Percentiles rank a stretch among this genome's conserved stretches.
Conservation (phyloP, 192 early-diverging fungal genomes). For the Kappamyces sp. region DNA sequence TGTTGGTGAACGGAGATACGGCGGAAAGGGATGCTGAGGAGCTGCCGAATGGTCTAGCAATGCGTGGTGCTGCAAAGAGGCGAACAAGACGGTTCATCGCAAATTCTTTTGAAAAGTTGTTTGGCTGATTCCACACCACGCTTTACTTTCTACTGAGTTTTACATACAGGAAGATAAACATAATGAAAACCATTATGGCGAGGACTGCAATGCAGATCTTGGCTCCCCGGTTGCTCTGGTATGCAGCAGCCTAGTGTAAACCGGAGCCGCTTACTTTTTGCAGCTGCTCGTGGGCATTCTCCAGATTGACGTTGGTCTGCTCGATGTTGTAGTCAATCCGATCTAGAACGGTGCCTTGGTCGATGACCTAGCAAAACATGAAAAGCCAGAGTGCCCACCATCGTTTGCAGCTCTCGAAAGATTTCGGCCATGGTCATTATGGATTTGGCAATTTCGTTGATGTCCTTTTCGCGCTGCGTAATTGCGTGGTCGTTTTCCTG, state of each 20-base stretch:
- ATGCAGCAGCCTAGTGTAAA: constrained; percentile 57
- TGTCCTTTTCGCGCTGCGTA: constrained; percentile 81
- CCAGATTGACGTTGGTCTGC: constrained; percentile 68
- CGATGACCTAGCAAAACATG: constrained; percentile 53
- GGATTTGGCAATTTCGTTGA: constrained; percentile 87
- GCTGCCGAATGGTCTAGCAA: no score
- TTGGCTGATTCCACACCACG: background rate
- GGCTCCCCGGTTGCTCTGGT: constrained; percentile 75
- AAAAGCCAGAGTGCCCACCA: constrained; percentile 34
- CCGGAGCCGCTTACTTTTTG: constrained; percentile 45
- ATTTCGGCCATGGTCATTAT: constrained; percentile 85
- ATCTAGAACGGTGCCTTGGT: constrained; percentile 94
- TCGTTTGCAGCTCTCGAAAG: constrained; percentile 87
- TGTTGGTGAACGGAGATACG: constrained; percentile 11
- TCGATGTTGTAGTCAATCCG: constrained; percentile 98
- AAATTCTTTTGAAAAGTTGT: background rate
- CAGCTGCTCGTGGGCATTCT: constrained; percentile 78
- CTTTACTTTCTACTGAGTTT: constrained; percentile 40
- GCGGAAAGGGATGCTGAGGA: no score
- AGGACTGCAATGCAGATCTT: constrained; percentile 81
- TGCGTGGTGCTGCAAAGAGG: background rate
- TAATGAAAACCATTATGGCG: constrained; percentile 64
- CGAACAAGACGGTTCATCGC: background rate
- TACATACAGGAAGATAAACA: constrained; percentile 68
- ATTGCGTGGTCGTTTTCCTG: constrained; percentile 73